phyloP scores from a whole-genome alignment of 768 basidiomycete species.

The Tulasnella sp. region DNA sequence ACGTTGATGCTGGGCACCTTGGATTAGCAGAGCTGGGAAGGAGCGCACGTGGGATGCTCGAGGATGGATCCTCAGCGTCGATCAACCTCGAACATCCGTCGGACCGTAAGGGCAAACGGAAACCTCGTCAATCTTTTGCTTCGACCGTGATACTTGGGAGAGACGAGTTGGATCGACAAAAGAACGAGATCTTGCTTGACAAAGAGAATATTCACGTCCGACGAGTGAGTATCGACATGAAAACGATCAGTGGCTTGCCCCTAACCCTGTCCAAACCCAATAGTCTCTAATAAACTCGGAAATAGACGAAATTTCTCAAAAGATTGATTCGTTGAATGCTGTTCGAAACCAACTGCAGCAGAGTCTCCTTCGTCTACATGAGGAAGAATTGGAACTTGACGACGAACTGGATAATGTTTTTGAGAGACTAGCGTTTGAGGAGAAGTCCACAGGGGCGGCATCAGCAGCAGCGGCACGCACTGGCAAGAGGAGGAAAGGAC shows the following conservation, averaged over 20 bases:
- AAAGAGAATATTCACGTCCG: constrained; percentile 88
- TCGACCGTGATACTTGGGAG: constrained; percentile 47
- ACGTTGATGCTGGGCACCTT: constrained; percentile 59
- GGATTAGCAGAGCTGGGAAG: constrained; percentile 74
- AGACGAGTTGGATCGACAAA: constrained; percentile 76
- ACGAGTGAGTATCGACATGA: constrained; percentile 42
- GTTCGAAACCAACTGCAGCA: constrained; percentile 72
- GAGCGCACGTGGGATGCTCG: constrained; percentile 60
- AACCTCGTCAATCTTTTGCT: constrained; percentile 23
- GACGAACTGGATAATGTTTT: constrained; percentile 89
- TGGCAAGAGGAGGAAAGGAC: constrained; percentile 39
- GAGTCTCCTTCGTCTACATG: constrained; percentile 75
- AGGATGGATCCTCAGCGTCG: constrained; percentile 30
- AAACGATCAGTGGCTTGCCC: constrained; percentile 2
- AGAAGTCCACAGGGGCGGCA: constrained; percentile 28
- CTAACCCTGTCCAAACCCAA: constrained; percentile 6
- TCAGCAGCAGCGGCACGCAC: constrained; percentile 22
- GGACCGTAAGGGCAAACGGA: constrained; percentile 45
- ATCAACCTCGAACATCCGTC: constrained; percentile 7
- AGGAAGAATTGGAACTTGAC: constrained; percentile 94
- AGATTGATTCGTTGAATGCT: constrained; percentile 74
- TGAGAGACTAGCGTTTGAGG: constrained; percentile 69
- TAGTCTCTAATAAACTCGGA: constrained; percentile 80
- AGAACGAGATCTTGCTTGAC: constrained; percentile 76
- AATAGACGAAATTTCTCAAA: constrained; percentile 77